Conservation (phyloP, 2,329 filamentous ascomycete genomes). For the Fusarium verrucosum region DNA sequence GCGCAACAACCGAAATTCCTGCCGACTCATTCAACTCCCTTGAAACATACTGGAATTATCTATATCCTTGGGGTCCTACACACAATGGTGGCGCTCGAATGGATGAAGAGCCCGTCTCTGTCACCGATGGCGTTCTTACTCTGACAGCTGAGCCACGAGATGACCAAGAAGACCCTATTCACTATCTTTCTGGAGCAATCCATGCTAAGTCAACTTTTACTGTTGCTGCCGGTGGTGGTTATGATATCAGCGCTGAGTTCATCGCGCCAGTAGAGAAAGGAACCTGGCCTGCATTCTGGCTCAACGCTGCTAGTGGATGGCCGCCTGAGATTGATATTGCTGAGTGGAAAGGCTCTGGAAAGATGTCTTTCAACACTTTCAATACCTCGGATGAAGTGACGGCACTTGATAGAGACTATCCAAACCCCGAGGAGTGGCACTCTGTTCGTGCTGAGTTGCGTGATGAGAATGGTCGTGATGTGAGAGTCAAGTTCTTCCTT, state of each 20-base stretch:
- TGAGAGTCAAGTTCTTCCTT: conserved; percentile 35
- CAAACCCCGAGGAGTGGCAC: conserved; percentile 22
- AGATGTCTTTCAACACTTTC: conserved; percentile 36
- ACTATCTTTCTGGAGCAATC: conserved; percentile 31
- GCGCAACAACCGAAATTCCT: conserved; percentile 24
- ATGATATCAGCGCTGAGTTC: conserved; percentile 30
- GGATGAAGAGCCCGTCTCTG: conserved; percentile 29
- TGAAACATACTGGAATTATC: conserved; percentile 33
- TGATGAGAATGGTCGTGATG: conserved; percentile 30
- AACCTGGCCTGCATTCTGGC: conserved; percentile 34
- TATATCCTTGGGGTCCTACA: conserved; percentile 27
- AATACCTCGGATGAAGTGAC: conserved; percentile 28
- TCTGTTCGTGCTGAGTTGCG: conserved; percentile 32
- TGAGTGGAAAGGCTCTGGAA: conserved; percentile 31
- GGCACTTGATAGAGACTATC: conserved; percentile 24
- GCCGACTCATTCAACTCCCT: conserved; percentile 21
- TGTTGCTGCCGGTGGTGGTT: conserved; percentile 18
- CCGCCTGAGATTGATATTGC: conserved; percentile 35
- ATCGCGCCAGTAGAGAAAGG: conserved; percentile 22
- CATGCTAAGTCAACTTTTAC: conserved; percentile 33
- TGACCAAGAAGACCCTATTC: conserved; percentile 22
- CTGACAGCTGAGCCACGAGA: conserved; percentile 27
- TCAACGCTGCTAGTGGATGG: conserved; percentile 31
- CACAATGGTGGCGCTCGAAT: conserved; percentile 34
- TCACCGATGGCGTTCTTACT: conserved; percentile 22